A percentile compares a stretch with the other conserved stretches of the same genome.
Evolutionary conservation across 1,139 yeast genomes (phyloP).

Genomic region (Debaryomyces fabryi): DNA sequence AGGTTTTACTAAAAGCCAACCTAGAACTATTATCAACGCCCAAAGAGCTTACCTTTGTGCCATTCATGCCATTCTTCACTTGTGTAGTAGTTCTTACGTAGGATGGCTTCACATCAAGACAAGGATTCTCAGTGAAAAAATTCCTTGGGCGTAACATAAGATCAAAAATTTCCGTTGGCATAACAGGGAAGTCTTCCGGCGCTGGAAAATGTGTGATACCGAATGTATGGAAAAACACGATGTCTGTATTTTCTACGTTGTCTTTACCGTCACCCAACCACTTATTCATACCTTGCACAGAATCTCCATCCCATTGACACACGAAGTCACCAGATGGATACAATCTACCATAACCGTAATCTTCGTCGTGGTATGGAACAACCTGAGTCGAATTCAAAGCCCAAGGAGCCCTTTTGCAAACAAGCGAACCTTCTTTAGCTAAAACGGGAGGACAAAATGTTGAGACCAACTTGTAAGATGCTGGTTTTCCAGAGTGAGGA

Average conservation of each 20-base stretch:
- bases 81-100: constrained; percentile 64
- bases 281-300: constrained; percentile 66
- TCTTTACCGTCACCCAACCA: constrained; percentile 74
- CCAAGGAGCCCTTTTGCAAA: constrained; percentile 82
- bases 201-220: constrained; percentile 87
- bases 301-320: constrained; percentile 80
- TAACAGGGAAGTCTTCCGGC: constrained; percentile 87
- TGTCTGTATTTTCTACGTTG: constrained; percentile 65
- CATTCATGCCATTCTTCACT: constrained; percentile 45
- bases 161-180: constrained; percentile 84
- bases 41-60: constrained; percentile 40
- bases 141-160: constrained; percentile 77
- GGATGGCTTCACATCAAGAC: constrained; percentile 72
- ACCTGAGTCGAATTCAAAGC: constrained; percentile 69
- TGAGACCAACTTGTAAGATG: constrained; percentile 77
- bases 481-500: constrained; percentile 73
- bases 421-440: constrained; percentile 75
- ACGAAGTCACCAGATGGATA: constrained; percentile 83
- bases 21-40: constrained; percentile 44
- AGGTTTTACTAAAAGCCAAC: constrained; percentile 38
- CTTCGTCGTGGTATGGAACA: constrained; percentile 64
- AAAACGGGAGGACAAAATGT: constrained; percentile 72
- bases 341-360: constrained; percentile 54
- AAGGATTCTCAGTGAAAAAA: constrained; percentile 76
- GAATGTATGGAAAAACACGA: constrained; percentile 75